Evolutionary conservation across 257 asterid species (phyloP), one percentile per base, ranked within the genome.

Genomic region (Handroanthus guayacan): DNA sequence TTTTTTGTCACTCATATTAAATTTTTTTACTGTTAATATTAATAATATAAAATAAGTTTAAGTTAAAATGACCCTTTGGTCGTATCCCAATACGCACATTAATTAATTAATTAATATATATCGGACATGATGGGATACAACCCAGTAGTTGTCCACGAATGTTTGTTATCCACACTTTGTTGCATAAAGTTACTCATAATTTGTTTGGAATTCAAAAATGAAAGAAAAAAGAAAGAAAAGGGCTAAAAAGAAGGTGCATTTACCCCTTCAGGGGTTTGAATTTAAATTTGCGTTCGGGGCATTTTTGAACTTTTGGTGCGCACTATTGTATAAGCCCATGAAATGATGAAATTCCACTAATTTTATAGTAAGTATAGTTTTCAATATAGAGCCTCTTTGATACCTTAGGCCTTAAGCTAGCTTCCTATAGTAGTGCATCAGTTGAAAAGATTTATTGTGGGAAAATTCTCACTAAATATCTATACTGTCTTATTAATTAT

Each of bases 391-490:
- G 6, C 17, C 77, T 9, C 20, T 44, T 11, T 43, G 2, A 47
- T n/a, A 47, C 72, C 81, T 77, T 77, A 62, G 81, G 50, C 67
- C 31, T 45, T 62, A 77, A 77, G 81, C 17, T 61, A 61, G 31
- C 60, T 64, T 55, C 11, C 17, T 51, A 13, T 37, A 1, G 18
- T 10, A 36, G 52, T 51, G 54, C 54, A 62, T 38, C 78, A 62
- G 16, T 16, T 58, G 47, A 31, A 60, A 60, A 50, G 65, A 25
- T 6, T 25, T 20, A 43, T 2, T 43, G 9, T 4, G 2, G 47
- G 5, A 4, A 4, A 2, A 43, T 4, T 9, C 9, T 4, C 47
- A 43, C 1, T 25, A 25, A 25, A 25, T 25, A 25, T 25, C 31
- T 25, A 25, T 25, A 25, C 31, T 25, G 1, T 25, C 31, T 25